A percentile compares a stretch with the other conserved stretches of the same genome.
phyloP scores from a whole-genome alignment of 306 rosid species.

The Pterocarpus santalinus region DNA sequence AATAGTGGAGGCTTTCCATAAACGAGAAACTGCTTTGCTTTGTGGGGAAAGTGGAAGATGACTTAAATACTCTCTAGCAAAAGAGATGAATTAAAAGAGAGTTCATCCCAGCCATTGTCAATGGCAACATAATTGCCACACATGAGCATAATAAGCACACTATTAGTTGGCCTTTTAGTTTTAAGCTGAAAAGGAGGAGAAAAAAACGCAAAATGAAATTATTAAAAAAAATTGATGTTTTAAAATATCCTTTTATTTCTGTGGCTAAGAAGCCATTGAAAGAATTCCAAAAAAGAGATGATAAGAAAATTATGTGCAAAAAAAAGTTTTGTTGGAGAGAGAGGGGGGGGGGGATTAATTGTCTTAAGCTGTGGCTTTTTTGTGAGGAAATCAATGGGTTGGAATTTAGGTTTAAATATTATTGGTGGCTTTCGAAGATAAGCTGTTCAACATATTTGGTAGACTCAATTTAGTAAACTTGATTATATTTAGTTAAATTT shows the following conservation, averaged over 20 bases:
- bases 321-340: no score
- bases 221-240: background rate
- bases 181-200: background rate
- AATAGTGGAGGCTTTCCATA: constrained; percentile 46
- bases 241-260: background rate
- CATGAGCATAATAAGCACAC: background rate
- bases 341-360: no score
- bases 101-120: constrained; percentile 38
- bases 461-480: background rate
- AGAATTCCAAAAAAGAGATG: background rate
- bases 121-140: constrained; percentile 8
- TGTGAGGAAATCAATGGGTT: background rate
- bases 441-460: background rate
- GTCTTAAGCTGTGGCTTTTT: no score
- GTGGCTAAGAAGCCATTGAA: background rate
- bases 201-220: no score
- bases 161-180: background rate
- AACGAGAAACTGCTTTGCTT: constrained; percentile 50
- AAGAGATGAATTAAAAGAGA: background rate
- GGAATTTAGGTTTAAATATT: background rate
- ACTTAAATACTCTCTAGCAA: background rate
- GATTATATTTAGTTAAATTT: background rate
- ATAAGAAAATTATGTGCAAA: no score
- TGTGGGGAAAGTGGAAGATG: constrained; percentile 19
- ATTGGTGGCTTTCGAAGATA: background rate